These are phyloP conservation scores for Xerocomus potaroensis DNA, from an alignment of 768 basidiomycete genomes.

Conservation along the genomic window DNA sequence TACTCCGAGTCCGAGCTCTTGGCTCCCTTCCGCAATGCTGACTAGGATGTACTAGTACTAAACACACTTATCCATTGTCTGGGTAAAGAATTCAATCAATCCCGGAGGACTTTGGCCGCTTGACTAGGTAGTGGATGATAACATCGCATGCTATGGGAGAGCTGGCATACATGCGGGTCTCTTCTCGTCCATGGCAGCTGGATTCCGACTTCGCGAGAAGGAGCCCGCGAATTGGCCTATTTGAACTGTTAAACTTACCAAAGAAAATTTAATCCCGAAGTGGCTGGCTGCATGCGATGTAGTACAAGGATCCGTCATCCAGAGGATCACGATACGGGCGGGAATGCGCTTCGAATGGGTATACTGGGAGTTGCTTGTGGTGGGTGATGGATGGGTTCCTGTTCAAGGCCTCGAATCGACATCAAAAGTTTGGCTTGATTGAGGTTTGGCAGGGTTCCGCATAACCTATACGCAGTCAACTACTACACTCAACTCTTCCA, in stretches of 20 bases:
- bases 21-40: constrained; percentile 68
- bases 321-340: constrained; percentile 48
- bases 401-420: too few species aligned
- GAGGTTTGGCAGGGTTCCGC: too few species aligned
- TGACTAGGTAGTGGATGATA: too few species aligned
- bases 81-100: constrained; percentile 31
- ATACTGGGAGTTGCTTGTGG: too few species aligned
- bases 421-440: constrained; percentile 72
- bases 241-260: constrained; percentile 61
- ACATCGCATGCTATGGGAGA: too few species aligned
- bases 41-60: constrained; percentile 36
- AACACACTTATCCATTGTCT: constrained; percentile 8
- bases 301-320: constrained; percentile 47
- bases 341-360: too few species aligned
- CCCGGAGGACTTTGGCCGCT: constrained; percentile 13
- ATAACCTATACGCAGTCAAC: constrained; percentile 2
- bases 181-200: constrained; percentile 55
- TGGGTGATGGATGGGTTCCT: too few species aligned
- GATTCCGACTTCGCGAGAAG: constrained; percentile 57
- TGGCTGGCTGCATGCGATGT: constrained; percentile 60
- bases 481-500: not conserved
- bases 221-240: constrained; percentile 77
- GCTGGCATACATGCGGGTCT: constrained; percentile 63
- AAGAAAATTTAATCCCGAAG: constrained; percentile 57
- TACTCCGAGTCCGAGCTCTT: constrained; percentile 73